Evolutionary conservation across 164 flowering plant genomes (phyloP).

Genomic region (Saururus chinensis): DNA sequence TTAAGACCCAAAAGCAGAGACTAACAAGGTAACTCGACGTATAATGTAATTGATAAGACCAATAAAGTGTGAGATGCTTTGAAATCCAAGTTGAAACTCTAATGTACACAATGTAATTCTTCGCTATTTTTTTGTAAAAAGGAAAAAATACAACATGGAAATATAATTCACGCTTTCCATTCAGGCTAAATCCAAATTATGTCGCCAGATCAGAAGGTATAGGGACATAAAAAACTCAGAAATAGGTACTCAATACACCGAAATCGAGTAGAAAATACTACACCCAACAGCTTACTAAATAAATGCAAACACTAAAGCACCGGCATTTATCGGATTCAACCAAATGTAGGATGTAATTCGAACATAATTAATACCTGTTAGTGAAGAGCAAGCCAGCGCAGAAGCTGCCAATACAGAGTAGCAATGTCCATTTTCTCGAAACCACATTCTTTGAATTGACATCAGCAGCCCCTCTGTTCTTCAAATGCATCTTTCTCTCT

Average conservation of each 20-base stretch:
- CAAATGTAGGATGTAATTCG: neutral
- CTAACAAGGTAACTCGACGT: neutral
- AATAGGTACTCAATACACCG: neutral
- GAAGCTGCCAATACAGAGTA: slow-evolving; percentile 60
- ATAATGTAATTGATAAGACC: neutral
- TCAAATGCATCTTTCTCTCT: slow-evolving; percentile 27
- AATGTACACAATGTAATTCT: too few species aligned
- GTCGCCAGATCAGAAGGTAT: neutral
- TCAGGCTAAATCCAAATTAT: too few species aligned
- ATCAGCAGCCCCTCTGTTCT: slow-evolving; percentile 39
- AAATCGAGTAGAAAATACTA: too few species aligned
- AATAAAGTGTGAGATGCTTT: neutral
- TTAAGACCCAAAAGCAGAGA: neutral
- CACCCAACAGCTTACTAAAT: too few species aligned
- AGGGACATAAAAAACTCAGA: neutral
- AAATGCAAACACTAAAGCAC: neutral
- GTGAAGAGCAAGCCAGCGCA: slow-evolving; percentile 70
- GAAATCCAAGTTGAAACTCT: neutral
- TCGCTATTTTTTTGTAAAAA: too few species aligned
- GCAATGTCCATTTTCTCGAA: slow-evolving; percentile 36
- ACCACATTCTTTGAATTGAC: slow-evolving; percentile 20
- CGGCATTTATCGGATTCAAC: slow-evolving; percentile 20
- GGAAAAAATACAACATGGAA: too few species aligned
- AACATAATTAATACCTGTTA: slow-evolving; percentile 30
- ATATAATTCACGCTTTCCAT: too few species aligned